Base-by-base conservation (phyloP, 352 stramenopile species). In the Ochromonadaceae sp. region DNA sequence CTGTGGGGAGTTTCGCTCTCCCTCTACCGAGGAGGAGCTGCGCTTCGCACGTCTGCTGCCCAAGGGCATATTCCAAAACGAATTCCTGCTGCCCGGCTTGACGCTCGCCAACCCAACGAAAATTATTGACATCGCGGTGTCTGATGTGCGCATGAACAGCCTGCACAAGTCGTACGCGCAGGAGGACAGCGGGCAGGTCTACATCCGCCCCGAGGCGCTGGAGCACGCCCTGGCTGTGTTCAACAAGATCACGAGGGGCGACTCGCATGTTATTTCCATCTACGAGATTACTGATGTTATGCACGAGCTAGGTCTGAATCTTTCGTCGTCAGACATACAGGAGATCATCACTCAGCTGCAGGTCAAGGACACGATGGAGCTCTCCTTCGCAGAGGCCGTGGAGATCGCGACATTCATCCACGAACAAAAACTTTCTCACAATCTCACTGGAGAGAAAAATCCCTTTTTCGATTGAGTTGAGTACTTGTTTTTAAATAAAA, bases 1-100 rank as follows among this genome's bases (percentile, higher is more conserved):
- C 28, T 65, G 56, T 53, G 56, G 56, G 41, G 39, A 52, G 25
- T 65, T 53, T 34, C 14, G 39, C 17, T 7, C n/a, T 5, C 15
- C 22, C 9, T 42, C 39, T 34, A 1, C 28, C 5, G 20, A 17
- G 1, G 56, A 65, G 22, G 14, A 52, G 25, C 32, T 15, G 0
- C 12, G 56, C 26, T 50, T 65, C 7, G 14, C n/a, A 20, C 1
- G 35, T 17, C 3, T 43, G 43, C 41, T 63, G 36, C 52, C 52
- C 31, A 60, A 60, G 22, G 52, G 52, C 36, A 4, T 63, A 15
- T 30, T 20, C 31, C 5, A 26, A 3, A 50, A 47, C 40, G 55
- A 49, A 4, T 63, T 63, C 52, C 7, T 39, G 17, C 17, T 63
- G 4, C 55, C 55, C 38, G 12, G 3, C 17, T 30, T 63, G 1